Base-by-base conservation (phyloP, 495 filamentous ascomycete species). In the Neurospora sp. region DNA sequence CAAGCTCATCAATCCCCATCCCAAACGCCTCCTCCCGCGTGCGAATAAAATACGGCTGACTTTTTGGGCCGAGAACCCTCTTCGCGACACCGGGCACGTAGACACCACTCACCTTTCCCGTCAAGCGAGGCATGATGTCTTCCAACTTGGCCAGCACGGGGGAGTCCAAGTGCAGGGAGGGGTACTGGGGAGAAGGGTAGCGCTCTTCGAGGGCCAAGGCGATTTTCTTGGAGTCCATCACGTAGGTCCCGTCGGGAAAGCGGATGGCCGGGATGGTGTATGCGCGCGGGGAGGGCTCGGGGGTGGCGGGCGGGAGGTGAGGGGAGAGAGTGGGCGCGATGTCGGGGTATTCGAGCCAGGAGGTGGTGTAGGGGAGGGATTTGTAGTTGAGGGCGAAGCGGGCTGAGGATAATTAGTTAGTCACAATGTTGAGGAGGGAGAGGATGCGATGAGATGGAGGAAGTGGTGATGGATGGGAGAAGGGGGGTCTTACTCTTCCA, bases 271-370 rank as follows among this genome's bases (percentile, higher is more conserved):
- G 90, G 75, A 85, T 82, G 6, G 88, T 88, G 82, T 89, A 91
- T 37, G 79, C 24, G 40, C 24, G 62, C 6, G 78, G 0, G 78
- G 77, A 69, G 80, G 71, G 75, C 85, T 89, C 69, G 2, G 48
- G 38, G 34, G 10, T 13, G n/a, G 70, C 71, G 9, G 48, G 43
- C 34, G 19, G 24, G 13, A 17, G 19, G 69, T 48, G 70, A 43
- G 38, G 6, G 0, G 7, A 28, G 24, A 82, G 77, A 0, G 74
- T 71, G 5, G 85, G 80, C 9, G 77, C 82, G 73, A 92, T 82
- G 69, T 90, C 86, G 5, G 89, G 89, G 77, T 91, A 91, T 76
- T 91, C 88, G 72, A 77, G 78, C 89, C 88, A 92, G 85, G 89
- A 82, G 5, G 90, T 92, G 72, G 83, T 82, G 81, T 90, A 91